Evolutionary conservation across 352 stramenopile species (phyloP), one percentile per base, ranked within the genome.

Genomic region (Pilasporangium apinafurcum): DNA sequence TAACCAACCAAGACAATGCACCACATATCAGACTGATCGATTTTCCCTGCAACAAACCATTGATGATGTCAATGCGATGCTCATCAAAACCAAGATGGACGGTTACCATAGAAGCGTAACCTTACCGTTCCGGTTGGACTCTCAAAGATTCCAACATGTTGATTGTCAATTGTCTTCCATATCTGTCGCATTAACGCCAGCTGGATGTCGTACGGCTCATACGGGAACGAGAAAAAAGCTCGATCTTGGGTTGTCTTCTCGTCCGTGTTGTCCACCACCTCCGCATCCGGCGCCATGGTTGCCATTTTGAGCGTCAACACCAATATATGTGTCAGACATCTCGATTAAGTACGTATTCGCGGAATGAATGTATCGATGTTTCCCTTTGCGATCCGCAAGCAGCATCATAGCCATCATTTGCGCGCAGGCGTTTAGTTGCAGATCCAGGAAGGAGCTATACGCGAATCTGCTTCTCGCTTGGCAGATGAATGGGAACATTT

Each of bases 1-100:
- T 67, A 4, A 59, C 45, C 4, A 96, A 59, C 87, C 87, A 97
- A 24, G 87, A 76, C 3, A 97, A 59, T 1, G 78, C 64, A 13
- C 85, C 83, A 47, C 87, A 96, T 44, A 97, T 95, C 13, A 97
- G 65, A 50, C 83, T 96, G 41, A 96, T 83, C 10, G 85, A 96
- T 50, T 97, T 97, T 40, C 89, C 89, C 79, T 92, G 42, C 5
- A 27, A 20, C 3, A n/a, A n/a, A n/a, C n/a, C n/a, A n/a, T n/a
- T n/a, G n/a, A n/a, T n/a, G n/a, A n/a, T n/a, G n/a, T n/a, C n/a
- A n/a, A n/a, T n/a, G n/a, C n/a, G 8, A 21, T 26, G 3, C 14
- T 34, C 4, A 24, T 3, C 7, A 14, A 42, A 3, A 36, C 9
- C 16, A 1, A 29, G 13, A 36, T 8, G 32, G 4, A 42, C 24